phyloP scores from a whole-genome alignment of 495 filamentous ascomycete genomes.

The Ramalina intermedia region DNA sequence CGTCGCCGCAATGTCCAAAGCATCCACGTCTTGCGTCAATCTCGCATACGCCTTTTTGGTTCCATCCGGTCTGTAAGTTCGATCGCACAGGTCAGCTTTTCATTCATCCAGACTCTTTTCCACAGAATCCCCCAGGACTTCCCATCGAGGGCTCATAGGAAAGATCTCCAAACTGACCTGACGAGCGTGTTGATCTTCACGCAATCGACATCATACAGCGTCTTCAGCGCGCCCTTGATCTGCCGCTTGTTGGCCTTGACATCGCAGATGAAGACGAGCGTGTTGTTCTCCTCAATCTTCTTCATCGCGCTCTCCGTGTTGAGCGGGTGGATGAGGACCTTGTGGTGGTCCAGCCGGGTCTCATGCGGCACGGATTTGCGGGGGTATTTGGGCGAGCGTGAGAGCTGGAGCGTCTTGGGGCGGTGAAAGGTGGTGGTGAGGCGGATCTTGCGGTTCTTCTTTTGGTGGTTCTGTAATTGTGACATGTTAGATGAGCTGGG shows the following conservation, averaged over 20 bases:
- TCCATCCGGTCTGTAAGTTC: constrained; percentile 61
- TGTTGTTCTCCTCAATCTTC: constrained; percentile 99
- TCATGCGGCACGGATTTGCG: constrained; percentile 84
- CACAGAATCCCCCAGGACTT: neutral
- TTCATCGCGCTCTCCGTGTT: constrained; percentile 99
- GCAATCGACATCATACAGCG: constrained; percentile 94
- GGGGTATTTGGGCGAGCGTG: constrained; percentile 88
- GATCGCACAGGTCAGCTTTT: neutral
- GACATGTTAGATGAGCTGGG: constrained; percentile 17
- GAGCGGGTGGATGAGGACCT: constrained; percentile 70
- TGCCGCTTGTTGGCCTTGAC: constrained; percentile 99
- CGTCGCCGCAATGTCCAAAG: constrained; percentile 96
- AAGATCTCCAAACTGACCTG: constrained; percentile 42
- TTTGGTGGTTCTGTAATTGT: constrained; percentile 45
- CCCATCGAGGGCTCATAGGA: neutral
- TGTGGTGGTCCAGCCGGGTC: constrained; percentile 84
- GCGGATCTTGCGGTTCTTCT: constrained; percentile 87
- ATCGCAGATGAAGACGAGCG: constrained; percentile 95
- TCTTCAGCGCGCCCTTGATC: constrained; percentile 97
- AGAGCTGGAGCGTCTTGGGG: constrained; percentile 83
- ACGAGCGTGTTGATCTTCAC: constrained; percentile 99
- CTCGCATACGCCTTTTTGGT: constrained; percentile 97
- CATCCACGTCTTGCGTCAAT: constrained; percentile 90
- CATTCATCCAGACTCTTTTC: neutral
- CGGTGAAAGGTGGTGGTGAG: constrained; percentile 92